A percentile compares a stretch with the other conserved stretches of the same genome.
Conservation (phyloP, 2,329 filamentous ascomycete genomes). For the Fusarium hainanense region DNA sequence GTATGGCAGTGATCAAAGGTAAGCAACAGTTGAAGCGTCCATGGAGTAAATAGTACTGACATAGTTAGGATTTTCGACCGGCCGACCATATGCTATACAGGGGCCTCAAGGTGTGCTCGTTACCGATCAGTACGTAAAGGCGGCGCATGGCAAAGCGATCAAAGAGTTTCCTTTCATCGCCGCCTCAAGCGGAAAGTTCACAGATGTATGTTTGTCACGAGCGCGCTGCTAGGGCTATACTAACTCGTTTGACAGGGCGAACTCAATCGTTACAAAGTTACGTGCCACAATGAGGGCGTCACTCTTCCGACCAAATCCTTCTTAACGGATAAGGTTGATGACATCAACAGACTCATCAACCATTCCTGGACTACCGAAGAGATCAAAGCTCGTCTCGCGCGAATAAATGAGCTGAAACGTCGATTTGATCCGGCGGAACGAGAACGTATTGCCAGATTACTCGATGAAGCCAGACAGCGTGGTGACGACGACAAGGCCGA, state of each 20-base stretch:
- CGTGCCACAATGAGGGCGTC: constrained; percentile 77
- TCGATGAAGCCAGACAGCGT: constrained; percentile 72
- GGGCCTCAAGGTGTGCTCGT: constrained; percentile 81
- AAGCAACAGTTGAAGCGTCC: constrained; percentile 38
- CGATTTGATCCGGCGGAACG: constrained; percentile 76
- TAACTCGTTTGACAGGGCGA: constrained; percentile 68
- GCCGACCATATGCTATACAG: constrained; percentile 85
- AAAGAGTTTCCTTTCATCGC: constrained; percentile 90
- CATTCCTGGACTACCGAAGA: constrained; percentile 86
- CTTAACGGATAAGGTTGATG: constrained; percentile 77
- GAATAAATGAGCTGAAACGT: constrained; percentile 74
- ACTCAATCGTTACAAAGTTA: constrained; percentile 82
- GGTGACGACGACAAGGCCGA: constrained; percentile 69
- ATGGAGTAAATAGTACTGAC: constrained; percentile 36
- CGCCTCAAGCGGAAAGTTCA: constrained; percentile 86
- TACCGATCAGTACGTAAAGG: constrained; percentile 85
- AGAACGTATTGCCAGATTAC: constrained; percentile 71
- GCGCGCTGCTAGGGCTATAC: neutral
- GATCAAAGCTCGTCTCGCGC: constrained; percentile 80
- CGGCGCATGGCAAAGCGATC: constrained; percentile 84
- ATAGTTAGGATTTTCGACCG: constrained; percentile 74
- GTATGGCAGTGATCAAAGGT: constrained; percentile 91
- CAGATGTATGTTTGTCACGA: constrained; percentile 69
- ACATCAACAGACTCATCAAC: constrained; percentile 82
- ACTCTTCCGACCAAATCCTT: constrained; percentile 78